Evolutionary conservation across 257 asterid species (phyloP), one percentile per base, ranked within the genome.

Genomic region (Primulina huaijiensis): DNA sequence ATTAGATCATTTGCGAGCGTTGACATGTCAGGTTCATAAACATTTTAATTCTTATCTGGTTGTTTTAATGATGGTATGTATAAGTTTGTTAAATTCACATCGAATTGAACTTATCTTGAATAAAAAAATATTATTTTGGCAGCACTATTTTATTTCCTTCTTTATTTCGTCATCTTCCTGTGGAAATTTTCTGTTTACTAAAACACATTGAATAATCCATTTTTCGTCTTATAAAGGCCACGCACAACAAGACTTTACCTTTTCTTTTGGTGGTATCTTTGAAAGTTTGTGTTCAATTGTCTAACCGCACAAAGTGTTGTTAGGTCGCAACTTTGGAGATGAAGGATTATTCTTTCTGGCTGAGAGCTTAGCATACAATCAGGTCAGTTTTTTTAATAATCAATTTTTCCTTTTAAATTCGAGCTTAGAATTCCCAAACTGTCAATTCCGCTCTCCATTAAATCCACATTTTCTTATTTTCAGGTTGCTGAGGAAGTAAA

Each of bases 401-500:
- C 9, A 19, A 19, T 20, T 61, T 25, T 19, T 9, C 62, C 12
- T 46, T 17, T 72, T 59, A 9, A 8, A 10, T 46, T 75, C 68
- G 34, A 60, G 68, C 66, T 66, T 64, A 50, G 20, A 40, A 16
- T 34, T 30, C 9, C 68, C 23, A 20, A 63, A 67, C 68, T 55
- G 61, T 71, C 60, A 35, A 64, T 65, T 67, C 23, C 30, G 65
- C 67, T 72, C 68, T 64, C 74, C 62, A 50, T 67, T 72, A 21
- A 64, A 50, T 35, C 23, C 60, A 12, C 65, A 75, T 70, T 50
- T 57, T 72, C 21, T 67, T 23, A 70, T 75, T 80, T 73, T 71
- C 88, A 91, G 99, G 88, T 85, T 77, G 97, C 90, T 60, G 96
- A 91, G 83, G 99, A 94, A 79, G 99, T 94, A 75, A 86, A 77